Evolutionary conservation across 2,329 filamentous ascomycete genomes (phyloP).

Genomic region (Beauveria sp.): DNA sequence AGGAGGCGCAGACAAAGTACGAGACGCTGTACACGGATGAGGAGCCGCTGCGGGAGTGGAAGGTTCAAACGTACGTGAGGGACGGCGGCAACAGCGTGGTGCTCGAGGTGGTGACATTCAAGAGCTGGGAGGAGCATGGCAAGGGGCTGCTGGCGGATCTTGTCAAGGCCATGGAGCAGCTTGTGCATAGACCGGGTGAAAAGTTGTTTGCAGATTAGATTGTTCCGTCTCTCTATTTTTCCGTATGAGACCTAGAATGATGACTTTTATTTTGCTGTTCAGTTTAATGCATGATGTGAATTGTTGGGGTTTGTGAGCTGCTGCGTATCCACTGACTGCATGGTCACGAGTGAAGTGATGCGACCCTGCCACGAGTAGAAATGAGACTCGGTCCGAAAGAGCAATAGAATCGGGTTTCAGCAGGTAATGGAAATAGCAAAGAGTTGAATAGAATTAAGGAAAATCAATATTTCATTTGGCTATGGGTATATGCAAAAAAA

Average conservation of each 20-base stretch:
- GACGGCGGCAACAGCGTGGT: constrained; percentile 39
- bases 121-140: constrained; percentile 46
- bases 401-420: too few species aligned
- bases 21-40: constrained; percentile 54
- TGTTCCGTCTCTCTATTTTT: background rate
- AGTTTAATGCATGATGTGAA: background rate
- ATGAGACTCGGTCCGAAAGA: too few species aligned
- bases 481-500: constrained; percentile 9
- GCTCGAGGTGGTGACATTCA: constrained; percentile 53
- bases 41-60: constrained; percentile 49
- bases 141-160: constrained; percentile 43
- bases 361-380: too few species aligned
- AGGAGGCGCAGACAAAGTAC: background rate
- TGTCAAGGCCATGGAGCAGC: constrained; percentile 29
- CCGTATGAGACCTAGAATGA: too few species aligned
- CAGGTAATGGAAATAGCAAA: background rate
- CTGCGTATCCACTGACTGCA: background rate
- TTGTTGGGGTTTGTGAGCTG: background rate
- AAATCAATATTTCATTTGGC: background rate
- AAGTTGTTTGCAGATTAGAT: constrained; percentile 14
- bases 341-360: too few species aligned
- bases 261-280: background rate
- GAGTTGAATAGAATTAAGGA: background rate
- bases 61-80: constrained; percentile 51
- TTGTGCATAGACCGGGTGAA: constrained; percentile 29